Conservation (phyloP, 352 stramenopile genomes). For the Phytophthora palmivora region DNA sequence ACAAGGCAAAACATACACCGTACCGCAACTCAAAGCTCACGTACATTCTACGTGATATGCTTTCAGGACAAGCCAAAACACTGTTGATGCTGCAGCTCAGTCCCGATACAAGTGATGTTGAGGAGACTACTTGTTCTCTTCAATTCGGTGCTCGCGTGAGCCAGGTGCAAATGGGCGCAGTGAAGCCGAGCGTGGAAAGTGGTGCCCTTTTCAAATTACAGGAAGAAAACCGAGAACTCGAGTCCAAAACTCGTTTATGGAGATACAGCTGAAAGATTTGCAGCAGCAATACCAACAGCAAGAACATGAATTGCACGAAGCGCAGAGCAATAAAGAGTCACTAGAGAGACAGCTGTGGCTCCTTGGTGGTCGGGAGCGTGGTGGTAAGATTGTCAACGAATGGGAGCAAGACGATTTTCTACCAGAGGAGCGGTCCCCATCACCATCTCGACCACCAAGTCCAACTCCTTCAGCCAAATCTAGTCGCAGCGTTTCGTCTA, state of each 20-base stretch:
- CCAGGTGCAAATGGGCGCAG: conserved; percentile 88
- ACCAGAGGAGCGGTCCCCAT: conserved; percentile 16
- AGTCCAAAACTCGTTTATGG: conserved; percentile 41
- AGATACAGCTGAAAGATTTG: conserved; percentile 46
- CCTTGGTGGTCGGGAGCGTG: conserved; percentile 40
- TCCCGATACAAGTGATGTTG: conserved; percentile 74
- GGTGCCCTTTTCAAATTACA: conserved; percentile 76
- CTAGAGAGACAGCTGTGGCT: conserved; percentile 58
- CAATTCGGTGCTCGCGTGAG: conserved; percentile 91
- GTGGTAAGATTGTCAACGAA: conserved; percentile 36
- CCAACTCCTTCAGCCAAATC: conserved; percentile 57
- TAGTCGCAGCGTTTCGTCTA: conserved; percentile 44
- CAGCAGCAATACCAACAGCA: conserved; percentile 61
- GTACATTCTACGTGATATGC: conserved; percentile 93
- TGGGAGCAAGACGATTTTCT: conserved; percentile 25
- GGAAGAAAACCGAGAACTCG: conserved; percentile 65
- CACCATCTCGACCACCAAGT: conserved; percentile 38
- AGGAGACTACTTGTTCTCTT: conserved; percentile 92
- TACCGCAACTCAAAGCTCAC: conserved; percentile 97
- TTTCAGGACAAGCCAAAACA: conserved; percentile 92
- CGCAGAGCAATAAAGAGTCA: conserved; percentile 46
- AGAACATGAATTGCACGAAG: conserved; percentile 53
- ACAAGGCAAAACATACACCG: conserved; percentile 94
- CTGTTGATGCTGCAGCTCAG: conserved; percentile 93
- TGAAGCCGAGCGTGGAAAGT: conserved; percentile 83